Percentiles rank a stretch among this genome's conserved stretches.
Evolutionary conservation across 192 early-diverging fungal species (phyloP).

Genomic region (Glomus cerebriforme): DNA sequence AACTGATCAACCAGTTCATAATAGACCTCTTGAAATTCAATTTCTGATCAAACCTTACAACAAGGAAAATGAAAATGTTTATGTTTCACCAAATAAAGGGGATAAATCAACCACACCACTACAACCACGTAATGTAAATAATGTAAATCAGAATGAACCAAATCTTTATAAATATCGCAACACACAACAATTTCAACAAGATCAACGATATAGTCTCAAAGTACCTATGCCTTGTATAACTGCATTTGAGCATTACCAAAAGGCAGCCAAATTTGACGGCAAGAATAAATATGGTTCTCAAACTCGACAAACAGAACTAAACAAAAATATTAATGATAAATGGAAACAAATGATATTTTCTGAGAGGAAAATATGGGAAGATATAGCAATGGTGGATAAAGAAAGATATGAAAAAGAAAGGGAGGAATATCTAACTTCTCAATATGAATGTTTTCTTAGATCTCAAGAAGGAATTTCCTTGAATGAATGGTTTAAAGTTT

Average conservation of each 20-base stretch:
- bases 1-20: not conserved
- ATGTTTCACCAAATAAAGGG: too few relatives aligned
- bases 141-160: not conserved
- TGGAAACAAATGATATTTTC: not conserved
- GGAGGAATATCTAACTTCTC: not conserved
- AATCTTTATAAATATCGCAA: not conserved
- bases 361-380: not conserved
- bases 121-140: not conserved
- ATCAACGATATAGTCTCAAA: not conserved
- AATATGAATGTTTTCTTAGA: not conserved
- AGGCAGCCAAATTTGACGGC: not conserved
- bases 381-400: not conserved
- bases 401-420: slow-evolving; percentile 5
- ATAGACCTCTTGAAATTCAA: not conserved
- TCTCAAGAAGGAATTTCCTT: slow-evolving; percentile 4
- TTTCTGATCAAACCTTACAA: not conserved
- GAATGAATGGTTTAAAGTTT: not conserved
- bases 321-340: not conserved
- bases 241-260: not conserved
- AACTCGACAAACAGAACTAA: not conserved
- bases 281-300: not conserved
- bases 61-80: too few relatives aligned
- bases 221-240: not conserved
- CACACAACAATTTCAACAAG: not conserved
- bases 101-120: not conserved